Conservation (phyloP, 2,329 filamentous ascomycete species). For the Metarhizium anisopliae region DNA sequence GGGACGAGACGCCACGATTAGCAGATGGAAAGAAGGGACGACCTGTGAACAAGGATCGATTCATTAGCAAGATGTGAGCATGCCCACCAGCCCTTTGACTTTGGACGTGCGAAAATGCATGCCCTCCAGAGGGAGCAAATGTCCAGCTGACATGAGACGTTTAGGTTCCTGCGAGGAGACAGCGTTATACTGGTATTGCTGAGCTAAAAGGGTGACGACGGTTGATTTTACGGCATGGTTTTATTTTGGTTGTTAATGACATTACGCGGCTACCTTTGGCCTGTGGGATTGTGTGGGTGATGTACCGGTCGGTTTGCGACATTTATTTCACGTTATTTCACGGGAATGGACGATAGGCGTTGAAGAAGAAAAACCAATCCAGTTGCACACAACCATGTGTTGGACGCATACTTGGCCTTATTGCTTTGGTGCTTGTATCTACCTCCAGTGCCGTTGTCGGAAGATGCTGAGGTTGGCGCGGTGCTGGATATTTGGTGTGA, state of each 20-base stretch:
- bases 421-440: neutral
- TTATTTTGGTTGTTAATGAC: neutral
- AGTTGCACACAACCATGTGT: neutral
- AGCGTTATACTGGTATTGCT: slow-evolving; percentile 81
- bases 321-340: neutral
- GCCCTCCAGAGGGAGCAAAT: neutral
- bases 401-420: neutral
- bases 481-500: no score
- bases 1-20: slow-evolving; percentile 84
- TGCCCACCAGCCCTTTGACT: neutral
- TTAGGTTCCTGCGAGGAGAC: slow-evolving; percentile 76
- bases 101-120: neutral
- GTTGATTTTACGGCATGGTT: neutral
- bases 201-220: slow-evolving; percentile 40
- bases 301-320: neutral
- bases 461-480: neutral
- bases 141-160: neutral
- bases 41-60: slow-evolving; percentile 93
- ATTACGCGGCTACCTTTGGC: neutral
- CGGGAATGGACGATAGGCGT: neutral
- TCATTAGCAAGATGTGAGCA: slow-evolving; percentile 91
- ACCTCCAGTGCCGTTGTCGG: neutral
- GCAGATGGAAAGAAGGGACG: slow-evolving; percentile 81
- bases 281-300: slow-evolving; percentile 14
- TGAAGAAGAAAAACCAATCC: neutral